These are phyloP conservation scores for Eimeria necatrix DNA, from an alignment of 169 alveolate genomes.

Conservation along the genomic window DNA sequence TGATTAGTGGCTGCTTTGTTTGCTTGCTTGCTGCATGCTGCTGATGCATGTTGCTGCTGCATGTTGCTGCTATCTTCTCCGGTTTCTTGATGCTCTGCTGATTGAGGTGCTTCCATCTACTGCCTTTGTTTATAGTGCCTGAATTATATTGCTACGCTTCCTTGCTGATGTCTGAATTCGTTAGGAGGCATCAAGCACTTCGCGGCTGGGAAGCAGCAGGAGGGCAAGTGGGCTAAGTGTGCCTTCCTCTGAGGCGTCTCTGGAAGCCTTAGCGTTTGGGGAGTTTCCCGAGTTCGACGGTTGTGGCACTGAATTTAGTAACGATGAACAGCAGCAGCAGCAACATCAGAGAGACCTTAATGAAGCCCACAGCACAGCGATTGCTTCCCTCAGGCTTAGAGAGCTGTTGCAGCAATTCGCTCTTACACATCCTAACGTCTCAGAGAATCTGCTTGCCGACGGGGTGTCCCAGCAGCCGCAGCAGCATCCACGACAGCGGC, in stretches of 20 bases:
- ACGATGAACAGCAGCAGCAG: conserved; percentile 36
- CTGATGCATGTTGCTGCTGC: background rate
- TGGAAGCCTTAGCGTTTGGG: conserved; percentile 27
- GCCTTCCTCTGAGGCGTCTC: conserved; percentile 53
- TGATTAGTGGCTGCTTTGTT: too few species aligned
- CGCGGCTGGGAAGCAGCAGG: conserved; percentile 54
- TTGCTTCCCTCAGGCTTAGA: conserved; percentile 43
- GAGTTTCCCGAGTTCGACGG: conserved; percentile 32
- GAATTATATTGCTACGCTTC: background rate
- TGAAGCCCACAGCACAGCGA: conserved; percentile 38
- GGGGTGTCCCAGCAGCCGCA: background rate
- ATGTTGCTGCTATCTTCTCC: background rate
- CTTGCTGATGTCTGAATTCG: too few species aligned
- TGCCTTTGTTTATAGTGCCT: background rate
- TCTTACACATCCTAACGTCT: background rate
- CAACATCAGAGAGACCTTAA: background rate
- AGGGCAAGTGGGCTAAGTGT: conserved; percentile 40
- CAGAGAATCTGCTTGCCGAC: background rate
- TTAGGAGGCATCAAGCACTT: conserved; percentile 35
- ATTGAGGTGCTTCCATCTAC: background rate
- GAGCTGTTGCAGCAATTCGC: conserved; percentile 59
- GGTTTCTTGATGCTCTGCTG: background rate
- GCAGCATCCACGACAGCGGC: conserved; percentile 40
- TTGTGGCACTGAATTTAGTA: conserved; percentile 30
- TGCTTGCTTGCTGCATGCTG: background rate